Conservation (phyloP, 1,284 basidiomycete species). For the Macrocystidia cucumis region DNA sequence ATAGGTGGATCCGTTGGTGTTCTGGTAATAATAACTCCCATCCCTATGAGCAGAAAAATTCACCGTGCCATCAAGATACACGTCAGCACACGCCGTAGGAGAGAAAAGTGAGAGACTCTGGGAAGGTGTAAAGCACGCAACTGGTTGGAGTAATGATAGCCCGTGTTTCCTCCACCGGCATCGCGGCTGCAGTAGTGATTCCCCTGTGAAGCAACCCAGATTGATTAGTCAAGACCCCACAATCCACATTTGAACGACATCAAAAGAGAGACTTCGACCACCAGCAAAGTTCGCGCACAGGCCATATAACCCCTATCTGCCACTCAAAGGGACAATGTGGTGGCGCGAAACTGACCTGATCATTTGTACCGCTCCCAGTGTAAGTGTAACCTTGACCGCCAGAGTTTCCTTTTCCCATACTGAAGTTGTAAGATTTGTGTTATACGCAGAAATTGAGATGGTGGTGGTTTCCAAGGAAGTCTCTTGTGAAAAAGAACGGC, state of each 20-base stretch:
- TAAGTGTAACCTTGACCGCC: constrained; percentile 25
- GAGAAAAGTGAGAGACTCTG: background rate
- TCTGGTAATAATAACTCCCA: constrained; percentile 53
- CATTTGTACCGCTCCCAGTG: constrained; percentile 43
- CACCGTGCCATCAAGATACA: background rate
- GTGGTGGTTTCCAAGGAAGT: no score
- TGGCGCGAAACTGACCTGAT: constrained; percentile 30
- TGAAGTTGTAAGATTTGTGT: no score
- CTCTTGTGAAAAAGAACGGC: no score
- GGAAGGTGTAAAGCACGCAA: constrained; percentile 14
- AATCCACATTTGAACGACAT: background rate
- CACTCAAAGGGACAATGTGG: no score
- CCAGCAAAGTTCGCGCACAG: constrained; percentile 1
- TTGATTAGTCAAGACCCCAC: no score
- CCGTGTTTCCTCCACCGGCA: constrained; percentile 23
- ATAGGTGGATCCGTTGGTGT: constrained; percentile 54
- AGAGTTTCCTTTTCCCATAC: constrained; percentile 4
- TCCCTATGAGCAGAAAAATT: constrained; percentile 30
- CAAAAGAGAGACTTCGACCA: constrained; percentile 1
- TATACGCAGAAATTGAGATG: no score
- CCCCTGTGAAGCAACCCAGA: no score
- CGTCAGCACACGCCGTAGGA: background rate
- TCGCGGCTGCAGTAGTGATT: constrained; percentile 50
- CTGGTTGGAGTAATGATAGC: constrained; percentile 56
- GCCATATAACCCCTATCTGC: no score